Percentiles rank a stretch among this genome's conserved stretches.
Conservation (phyloP, 768 basidiomycete species). For the Epithele typhae region DNA sequence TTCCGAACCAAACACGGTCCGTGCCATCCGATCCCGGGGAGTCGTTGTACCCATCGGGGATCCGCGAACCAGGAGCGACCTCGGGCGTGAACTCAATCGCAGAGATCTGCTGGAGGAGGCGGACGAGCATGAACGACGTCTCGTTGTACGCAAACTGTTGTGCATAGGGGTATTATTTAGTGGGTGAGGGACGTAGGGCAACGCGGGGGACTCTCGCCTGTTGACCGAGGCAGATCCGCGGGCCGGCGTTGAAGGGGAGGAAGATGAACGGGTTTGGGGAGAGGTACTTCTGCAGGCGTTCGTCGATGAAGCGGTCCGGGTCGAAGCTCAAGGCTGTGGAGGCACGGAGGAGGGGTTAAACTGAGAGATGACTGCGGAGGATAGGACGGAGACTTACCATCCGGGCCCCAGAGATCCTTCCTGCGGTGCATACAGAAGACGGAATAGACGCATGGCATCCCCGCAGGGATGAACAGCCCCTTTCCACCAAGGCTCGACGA, state of each 20-base stretch:
- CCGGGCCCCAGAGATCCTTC: conserved; percentile 53
- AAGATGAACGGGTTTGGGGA: conserved; percentile 54
- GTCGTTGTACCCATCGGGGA: conserved; percentile 16
- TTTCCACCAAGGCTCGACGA: conserved; percentile 15
- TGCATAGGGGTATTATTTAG: neutral
- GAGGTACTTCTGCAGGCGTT: conserved; percentile 43
- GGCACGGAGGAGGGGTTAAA: neutral
- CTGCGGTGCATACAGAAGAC: conserved; percentile 31
- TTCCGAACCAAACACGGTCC: conserved; percentile 31
- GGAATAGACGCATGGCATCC: conserved; percentile 16
- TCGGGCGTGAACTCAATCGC: conserved; percentile 19
- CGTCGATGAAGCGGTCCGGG: conserved; percentile 60
- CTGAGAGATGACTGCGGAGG: too few species aligned
- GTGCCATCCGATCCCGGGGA: conserved; percentile 18
- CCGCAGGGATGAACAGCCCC: conserved; percentile 5
- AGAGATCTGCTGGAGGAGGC: conserved; percentile 48
- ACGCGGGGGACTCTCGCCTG: conserved; percentile 21
- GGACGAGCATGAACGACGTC: conserved; percentile 49
- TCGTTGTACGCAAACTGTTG: conserved; percentile 50
- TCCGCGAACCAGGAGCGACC: conserved; percentile 20
- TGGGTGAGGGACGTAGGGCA: neutral
- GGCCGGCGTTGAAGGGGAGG: conserved; percentile 30
- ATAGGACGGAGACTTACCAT: conserved; percentile 22
- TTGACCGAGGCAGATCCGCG: conserved; percentile 32
- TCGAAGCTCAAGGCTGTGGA: conserved; percentile 38